A percentile compares a stretch with the other conserved stretches of the same genome.
Conservation (phyloP, 495 filamentous ascomycete species). For the Hyphodiscus hymeniophilus region DNA sequence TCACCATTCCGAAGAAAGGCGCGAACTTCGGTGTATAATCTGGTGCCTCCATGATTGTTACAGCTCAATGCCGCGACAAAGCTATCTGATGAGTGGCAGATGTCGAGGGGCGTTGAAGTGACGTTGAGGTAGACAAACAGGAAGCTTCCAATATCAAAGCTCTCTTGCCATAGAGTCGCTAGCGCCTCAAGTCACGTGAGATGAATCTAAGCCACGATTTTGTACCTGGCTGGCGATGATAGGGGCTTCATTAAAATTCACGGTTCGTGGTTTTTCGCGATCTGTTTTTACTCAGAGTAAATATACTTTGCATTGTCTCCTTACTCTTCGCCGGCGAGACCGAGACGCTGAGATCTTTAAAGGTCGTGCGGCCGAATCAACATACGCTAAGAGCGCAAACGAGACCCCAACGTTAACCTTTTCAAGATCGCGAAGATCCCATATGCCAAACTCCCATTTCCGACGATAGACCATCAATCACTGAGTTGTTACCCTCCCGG, state of each 20-base stretch:
- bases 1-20: constrained; percentile 96
- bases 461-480: constrained; percentile 10
- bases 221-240: too few relatives aligned
- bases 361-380: not conserved
- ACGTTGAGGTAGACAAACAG: not conserved
- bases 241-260: too few relatives aligned
- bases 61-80: constrained; percentile 7
- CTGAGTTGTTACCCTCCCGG: constrained; percentile 1
- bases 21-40: constrained; percentile 74
- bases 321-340: too few relatives aligned
- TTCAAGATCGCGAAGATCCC: constrained; percentile 17
- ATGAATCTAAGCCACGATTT: too few relatives aligned
- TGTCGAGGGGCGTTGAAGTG: not conserved
- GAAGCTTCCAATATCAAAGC: not conserved
- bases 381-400: constrained; percentile 6
- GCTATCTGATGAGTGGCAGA: not conserved
- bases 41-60: constrained; percentile 12
- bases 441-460: constrained; percentile 9
- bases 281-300: too few relatives aligned
- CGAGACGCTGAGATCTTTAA: too few relatives aligned
- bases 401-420: constrained; percentile 8
- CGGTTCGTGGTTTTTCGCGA: too few relatives aligned
- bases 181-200: not conserved
- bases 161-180: not conserved
- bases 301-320: too few relatives aligned